phyloP scores from a whole-genome alignment of 805 yeast species.

The Saccharomycopsis sp. region DNA sequence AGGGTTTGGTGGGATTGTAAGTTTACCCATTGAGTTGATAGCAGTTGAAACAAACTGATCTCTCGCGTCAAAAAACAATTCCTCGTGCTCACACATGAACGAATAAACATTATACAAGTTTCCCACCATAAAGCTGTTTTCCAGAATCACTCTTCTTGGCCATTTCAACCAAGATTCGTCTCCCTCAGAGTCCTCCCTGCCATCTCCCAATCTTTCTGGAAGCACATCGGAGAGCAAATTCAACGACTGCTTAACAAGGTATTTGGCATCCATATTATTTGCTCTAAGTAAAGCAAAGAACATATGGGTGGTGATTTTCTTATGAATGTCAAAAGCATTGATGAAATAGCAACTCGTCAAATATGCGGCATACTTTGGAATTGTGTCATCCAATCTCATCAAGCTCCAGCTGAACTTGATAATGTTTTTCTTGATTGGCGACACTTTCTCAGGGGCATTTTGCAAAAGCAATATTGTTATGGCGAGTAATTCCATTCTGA shows the following conservation, averaged over 20 bases:
- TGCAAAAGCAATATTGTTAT: conserved; percentile 69
- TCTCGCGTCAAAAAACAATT: conserved; percentile 76
- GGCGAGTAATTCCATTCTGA: conserved; percentile 70
- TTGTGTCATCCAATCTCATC: conserved; percentile 78
- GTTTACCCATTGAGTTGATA: conserved; percentile 84
- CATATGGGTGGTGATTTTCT: conserved; percentile 81
- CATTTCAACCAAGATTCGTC: conserved; percentile 73
- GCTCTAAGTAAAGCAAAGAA: conserved; percentile 84
- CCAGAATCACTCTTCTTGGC: conserved; percentile 90
- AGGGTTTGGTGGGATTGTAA: conserved; percentile 69
- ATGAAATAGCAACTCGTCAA: conserved; percentile 82
- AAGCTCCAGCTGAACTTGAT: conserved; percentile 93
- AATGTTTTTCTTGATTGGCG: conserved; percentile 66
- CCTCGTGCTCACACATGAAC: conserved; percentile 79
- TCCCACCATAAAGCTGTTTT: conserved; percentile 53
- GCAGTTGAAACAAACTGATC: conserved; percentile 85
- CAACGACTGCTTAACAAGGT: conserved; percentile 76
- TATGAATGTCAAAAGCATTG: conserved; percentile 79
- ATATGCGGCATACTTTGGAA: conserved; percentile 88
- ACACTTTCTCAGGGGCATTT: conserved; percentile 50
- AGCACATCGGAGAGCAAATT: conserved; percentile 84
- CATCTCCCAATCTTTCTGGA: conserved; percentile 50
- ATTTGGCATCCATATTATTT: conserved; percentile 76
- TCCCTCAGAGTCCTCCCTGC: conserved; percentile 37
- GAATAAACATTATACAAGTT: conserved; percentile 86